Evolutionary conservation across 2,329 filamentous ascomycete genomes (phyloP).

Genomic region (Coniella lustricola): DNA sequence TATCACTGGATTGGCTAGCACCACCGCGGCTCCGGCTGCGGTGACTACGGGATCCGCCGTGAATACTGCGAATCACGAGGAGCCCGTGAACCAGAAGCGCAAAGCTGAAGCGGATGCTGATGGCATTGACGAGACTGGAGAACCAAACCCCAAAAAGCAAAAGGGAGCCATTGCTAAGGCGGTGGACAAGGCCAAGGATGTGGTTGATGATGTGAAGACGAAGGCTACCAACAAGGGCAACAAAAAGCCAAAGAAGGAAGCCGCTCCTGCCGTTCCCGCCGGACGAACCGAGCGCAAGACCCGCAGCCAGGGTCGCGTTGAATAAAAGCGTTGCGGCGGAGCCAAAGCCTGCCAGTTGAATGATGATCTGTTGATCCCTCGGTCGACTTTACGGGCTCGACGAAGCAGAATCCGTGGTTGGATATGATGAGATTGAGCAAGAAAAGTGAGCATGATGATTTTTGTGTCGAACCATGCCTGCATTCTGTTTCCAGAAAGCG

Average conservation of each 20-base stretch:
- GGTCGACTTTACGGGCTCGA: background rate
- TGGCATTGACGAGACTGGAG: slow-evolving; percentile 1
- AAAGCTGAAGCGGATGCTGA: slow-evolving; percentile 15
- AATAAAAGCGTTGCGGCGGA: background rate
- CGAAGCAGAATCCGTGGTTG: background rate
- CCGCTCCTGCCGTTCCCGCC: slow-evolving; percentile 24
- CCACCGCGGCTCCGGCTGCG: background rate
- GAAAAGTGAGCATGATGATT: too few species aligned
- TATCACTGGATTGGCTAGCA: background rate
- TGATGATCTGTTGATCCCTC: background rate
- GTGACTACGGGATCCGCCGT: background rate
- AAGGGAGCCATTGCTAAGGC: slow-evolving; percentile 15
- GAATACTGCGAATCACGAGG: background rate
- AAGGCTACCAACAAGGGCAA: slow-evolving; percentile 19
- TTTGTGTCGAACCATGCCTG: too few species aligned
- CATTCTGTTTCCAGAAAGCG: too few species aligned
- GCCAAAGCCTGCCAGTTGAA: background rate
- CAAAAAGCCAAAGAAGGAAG: slow-evolving; percentile 21
- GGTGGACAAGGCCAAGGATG: slow-evolving; percentile 12
- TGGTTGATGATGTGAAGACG: slow-evolving; percentile 11
- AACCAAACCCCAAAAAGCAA: slow-evolving; percentile 13
- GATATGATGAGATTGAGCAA: too few species aligned
- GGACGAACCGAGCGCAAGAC: slow-evolving; percentile 32
- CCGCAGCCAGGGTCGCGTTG: slow-evolving; percentile 28
- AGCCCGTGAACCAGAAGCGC: slow-evolving; percentile 20